phyloP scores from a whole-genome alignment of 1,284 basidiomycete genomes.

The Trichosporon coremiiforme region DNA sequence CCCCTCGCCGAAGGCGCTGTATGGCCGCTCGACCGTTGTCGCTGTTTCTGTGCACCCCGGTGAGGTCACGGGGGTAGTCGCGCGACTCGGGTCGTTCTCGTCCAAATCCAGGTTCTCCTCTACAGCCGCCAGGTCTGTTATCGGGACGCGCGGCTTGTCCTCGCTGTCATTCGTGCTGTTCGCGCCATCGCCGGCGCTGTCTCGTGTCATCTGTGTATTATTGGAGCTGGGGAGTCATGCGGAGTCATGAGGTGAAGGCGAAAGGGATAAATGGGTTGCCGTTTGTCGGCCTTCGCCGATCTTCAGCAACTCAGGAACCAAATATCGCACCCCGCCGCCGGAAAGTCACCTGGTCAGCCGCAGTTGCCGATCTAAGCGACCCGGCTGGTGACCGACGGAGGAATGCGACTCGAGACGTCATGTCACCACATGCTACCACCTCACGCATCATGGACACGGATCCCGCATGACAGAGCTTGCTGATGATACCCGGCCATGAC shows the following conservation, averaged over 20 bases:
- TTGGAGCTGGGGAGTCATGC: not conserved
- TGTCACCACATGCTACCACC: too few species aligned
- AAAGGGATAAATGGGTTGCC: not conserved
- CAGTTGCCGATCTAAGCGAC: not conserved
- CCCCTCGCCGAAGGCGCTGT: slow-evolving; percentile 37
- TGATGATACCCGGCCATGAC: not conserved
- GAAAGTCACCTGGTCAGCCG: not conserved
- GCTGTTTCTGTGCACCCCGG: not conserved
- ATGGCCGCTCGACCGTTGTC: slow-evolving; percentile 27
- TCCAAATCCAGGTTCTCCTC: slow-evolving; percentile 8
- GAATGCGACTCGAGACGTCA: not conserved
- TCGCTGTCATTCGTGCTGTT: not conserved
- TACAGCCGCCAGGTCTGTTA: not conserved
- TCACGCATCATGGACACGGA: too few species aligned
- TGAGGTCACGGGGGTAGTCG: not conserved
- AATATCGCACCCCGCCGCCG: not conserved
- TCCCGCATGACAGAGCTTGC: not conserved
- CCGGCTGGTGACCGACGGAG: not conserved
- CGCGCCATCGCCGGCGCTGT: not conserved
- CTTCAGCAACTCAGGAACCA: not conserved
- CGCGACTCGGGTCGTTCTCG: not conserved
- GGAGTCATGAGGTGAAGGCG: not conserved
- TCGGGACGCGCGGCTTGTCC: too few species aligned
- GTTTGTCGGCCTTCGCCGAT: slow-evolving; percentile 3
- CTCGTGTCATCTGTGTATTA: not conserved